A percentile compares a stretch with the other conserved stretches of the same genome.
These are phyloP conservation scores for Candida buenavistaensis DNA, from an alignment of 1,139 yeast genomes.

Conservation along the genomic window DNA sequence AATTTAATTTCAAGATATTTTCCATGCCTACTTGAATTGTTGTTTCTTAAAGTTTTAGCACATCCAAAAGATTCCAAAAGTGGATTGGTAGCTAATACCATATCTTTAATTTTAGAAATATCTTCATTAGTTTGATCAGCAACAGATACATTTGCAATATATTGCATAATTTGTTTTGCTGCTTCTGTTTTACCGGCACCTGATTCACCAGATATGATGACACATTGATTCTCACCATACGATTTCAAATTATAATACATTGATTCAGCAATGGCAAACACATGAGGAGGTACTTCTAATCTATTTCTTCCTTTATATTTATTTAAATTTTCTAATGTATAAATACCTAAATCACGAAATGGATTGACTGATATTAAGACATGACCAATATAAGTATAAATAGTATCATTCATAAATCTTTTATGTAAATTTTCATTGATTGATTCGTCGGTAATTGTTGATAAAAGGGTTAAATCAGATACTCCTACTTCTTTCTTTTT, in stretches of 20 bases:
- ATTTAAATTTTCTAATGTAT: conserved; percentile 73
- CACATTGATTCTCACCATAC: conserved; percentile 95
- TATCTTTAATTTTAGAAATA: conserved; percentile 88
- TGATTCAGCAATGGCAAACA: conserved; percentile 94
- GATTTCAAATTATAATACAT: conserved; percentile 96
- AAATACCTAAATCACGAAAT: conserved; percentile 92
- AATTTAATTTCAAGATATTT: conserved; percentile 92
- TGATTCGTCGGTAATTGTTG: conserved; percentile 87
- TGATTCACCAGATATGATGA: conserved; percentile 96
- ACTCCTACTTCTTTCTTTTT: conserved; percentile 98
- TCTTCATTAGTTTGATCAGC: conserved; percentile 42
- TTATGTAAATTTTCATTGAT: conserved; percentile 90
- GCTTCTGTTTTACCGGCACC: conserved; percentile 99
- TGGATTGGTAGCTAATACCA: conserved; percentile 98
- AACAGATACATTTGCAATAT: conserved; percentile 79
- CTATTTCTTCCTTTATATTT: conserved; percentile 89
- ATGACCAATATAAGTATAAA: conserved; percentile 87
- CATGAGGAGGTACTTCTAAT: conserved; percentile 98
- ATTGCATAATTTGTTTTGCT: conserved; percentile 98
- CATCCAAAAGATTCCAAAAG: conserved; percentile 96
- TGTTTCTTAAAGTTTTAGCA: conserved; percentile 94
- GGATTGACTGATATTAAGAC: conserved; percentile 95
- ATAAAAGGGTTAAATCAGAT: conserved; percentile 84
- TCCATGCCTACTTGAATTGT: conserved; percentile 97
- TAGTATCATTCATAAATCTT: conserved; percentile 84